Evolutionary conservation across 352 stramenopile species (phyloP), one percentile per base, ranked within the genome.

Genomic region (Pythium aristosporum): DNA sequence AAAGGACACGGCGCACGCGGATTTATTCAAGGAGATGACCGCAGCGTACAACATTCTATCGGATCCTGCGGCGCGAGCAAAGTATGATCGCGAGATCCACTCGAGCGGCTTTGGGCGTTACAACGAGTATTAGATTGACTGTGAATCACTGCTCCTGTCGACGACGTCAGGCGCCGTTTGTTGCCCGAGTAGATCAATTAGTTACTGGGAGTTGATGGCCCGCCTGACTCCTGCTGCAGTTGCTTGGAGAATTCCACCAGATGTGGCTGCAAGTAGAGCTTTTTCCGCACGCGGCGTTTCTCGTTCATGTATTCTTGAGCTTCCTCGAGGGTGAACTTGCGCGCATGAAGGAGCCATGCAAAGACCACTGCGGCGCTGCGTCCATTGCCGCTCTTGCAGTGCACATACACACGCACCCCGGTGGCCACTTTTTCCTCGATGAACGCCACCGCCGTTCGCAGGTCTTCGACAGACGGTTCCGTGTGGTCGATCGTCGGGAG

Each of bases 371-470:
- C 92, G 28, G 91, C 94, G 32, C 82, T 97, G 52, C 96, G 84
- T n/a, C 96, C 96, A 65, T 98, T 96, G 37, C 96, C 96, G 37
- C 92, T 91, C 75, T 98, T 97, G 80, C 96, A 99, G 70, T 98
- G 96, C 49, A 99, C 92, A 63, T 98, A 98, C n/a, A 98, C 96
- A 32, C 86, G 77, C 37, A 91, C 89, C 23, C 93, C 94, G 55
- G 74, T 72, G 25, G 82, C 67, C 44, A 91, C 77, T 65, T 98
- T 89, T 52, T 94, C 74, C 61, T 91, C 48, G 63, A 98, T 97
- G 61, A 98, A 98, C 15, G 78, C 73, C 32, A 98, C 86, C 9
- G 87, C 89, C 10, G 71, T 71, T 60, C 90, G 65, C 23, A 97
- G 64, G 42, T 86, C 77, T 34, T 71, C 71, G 2, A 95, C 58